Percentiles rank a stretch among this genome's conserved stretches.
Evolutionary conservation across 1,139 yeast genomes (phyloP).

Genomic region (Hyphopichia pseudoburtonii): DNA sequence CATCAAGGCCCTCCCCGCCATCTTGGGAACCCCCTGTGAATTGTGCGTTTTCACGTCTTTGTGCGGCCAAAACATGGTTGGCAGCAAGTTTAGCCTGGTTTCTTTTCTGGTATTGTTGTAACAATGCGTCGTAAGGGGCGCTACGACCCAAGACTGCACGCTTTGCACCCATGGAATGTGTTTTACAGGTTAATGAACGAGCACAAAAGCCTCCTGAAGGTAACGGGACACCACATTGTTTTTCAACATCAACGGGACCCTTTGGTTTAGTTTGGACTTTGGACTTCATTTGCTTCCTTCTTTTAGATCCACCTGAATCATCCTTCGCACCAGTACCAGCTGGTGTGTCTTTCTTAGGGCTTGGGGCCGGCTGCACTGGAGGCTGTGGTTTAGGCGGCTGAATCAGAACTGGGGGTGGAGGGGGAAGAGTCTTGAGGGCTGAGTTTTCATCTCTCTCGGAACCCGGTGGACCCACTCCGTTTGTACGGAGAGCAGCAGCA

Average conservation of each 20-base stretch:
- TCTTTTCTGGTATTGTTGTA: conserved; percentile 87
- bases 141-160: conserved; percentile 92
- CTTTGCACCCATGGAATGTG: conserved; percentile 98
- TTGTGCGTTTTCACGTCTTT: conserved; percentile 46
- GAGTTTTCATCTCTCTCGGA: conserved; percentile 3
- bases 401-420: too few relatives aligned
- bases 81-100: conserved; percentile 91
- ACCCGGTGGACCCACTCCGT: conserved; percentile 8
- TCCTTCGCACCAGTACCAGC: conserved; percentile 12
- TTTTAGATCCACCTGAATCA: conserved; percentile 20
- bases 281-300: conserved; percentile 47
- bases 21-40: conserved; percentile 26
- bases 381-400: too few relatives aligned
- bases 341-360: conserved; percentile 8
- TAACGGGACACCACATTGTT: conserved; percentile 93
- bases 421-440: too few relatives aligned
- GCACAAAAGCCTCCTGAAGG: conserved; percentile 95
- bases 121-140: conserved; percentile 83
- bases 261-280: conserved; percentile 61
- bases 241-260: conserved; percentile 90
- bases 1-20: conserved; percentile 11
- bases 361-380: too few relatives aligned
- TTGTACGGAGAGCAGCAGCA: conserved; percentile 28
- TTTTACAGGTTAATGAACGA: conserved; percentile 90
- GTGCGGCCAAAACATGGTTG: conserved; percentile 67